Percentiles rank a stretch among this genome's conserved stretches.
Conservation (phyloP, 352 stramenopile genomes). For the Globisporangium echinulatum region DNA sequence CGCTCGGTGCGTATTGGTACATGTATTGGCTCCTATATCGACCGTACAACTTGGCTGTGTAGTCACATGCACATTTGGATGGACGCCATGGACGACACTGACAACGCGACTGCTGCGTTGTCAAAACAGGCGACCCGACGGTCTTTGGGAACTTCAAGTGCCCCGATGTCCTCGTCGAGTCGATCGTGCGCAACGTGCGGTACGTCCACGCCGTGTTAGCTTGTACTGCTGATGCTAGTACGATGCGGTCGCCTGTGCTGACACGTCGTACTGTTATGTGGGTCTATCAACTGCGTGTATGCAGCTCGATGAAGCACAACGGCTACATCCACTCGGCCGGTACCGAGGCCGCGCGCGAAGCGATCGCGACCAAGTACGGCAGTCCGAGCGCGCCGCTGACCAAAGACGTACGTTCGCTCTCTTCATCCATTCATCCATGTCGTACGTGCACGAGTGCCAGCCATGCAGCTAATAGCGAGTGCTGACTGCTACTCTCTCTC, state of each 20-base stretch:
- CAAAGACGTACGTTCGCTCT: constrained; percentile 44
- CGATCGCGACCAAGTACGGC: constrained; percentile 86
- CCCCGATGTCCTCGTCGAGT: constrained; percentile 81
- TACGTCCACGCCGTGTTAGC: not conserved
- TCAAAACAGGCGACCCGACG: constrained; percentile 80
- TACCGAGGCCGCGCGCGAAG: constrained; percentile 69
- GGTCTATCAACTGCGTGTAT: not conserved
- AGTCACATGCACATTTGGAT: not conserved
- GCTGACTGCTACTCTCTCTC: not conserved
- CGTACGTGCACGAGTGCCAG: no score
- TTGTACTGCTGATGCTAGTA: no score
- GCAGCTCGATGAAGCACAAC: constrained; percentile 79
- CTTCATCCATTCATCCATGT: not conserved
- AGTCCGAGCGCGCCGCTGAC: constrained; percentile 47
- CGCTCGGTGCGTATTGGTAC: constrained; percentile 54
- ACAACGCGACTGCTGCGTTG: constrained; percentile 3
- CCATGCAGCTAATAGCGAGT: no score
- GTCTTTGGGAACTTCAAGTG: constrained; percentile 90
- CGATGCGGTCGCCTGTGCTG: no score
- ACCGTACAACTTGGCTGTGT: no score
- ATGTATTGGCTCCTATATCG: not conserved
- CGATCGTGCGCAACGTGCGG: constrained; percentile 63
- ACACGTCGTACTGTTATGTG: no score
- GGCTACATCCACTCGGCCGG: constrained; percentile 93
- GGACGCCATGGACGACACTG: not conserved